Percentiles rank a stretch among this genome's conserved stretches.
Conservation (phyloP, 1,284 basidiomycete genomes). For the Fomitopsis betulina region DNA sequence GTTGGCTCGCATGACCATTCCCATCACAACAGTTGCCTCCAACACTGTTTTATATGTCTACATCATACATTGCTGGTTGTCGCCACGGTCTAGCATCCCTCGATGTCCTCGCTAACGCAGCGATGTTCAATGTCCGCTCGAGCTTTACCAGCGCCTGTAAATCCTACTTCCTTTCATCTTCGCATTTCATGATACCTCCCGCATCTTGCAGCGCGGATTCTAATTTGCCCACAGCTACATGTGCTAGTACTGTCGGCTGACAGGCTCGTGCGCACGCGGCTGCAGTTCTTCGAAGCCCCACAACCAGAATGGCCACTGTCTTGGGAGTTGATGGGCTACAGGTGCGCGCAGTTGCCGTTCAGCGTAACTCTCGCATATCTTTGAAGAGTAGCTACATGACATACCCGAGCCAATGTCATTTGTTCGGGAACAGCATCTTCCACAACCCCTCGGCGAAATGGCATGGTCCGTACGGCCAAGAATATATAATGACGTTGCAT, state of each 20-base stretch:
- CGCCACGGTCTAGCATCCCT: too few relatives aligned
- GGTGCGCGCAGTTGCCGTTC: not conserved
- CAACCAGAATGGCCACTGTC: not conserved
- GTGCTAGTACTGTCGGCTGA: not conserved
- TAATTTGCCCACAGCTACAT: not conserved
- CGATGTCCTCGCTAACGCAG: too few relatives aligned
- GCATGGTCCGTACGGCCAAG: not conserved
- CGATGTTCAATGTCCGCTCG: too few relatives aligned
- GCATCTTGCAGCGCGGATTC: not conserved
- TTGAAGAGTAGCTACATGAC: not conserved
- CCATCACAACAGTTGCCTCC: too few relatives aligned
- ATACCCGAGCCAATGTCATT: too few relatives aligned
- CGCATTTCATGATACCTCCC: not conserved
- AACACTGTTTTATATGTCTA: too few relatives aligned
- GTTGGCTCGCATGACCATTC: too few relatives aligned
- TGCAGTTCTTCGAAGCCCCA: not conserved
- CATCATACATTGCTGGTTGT: too few relatives aligned
- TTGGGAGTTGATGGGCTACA: not conserved
- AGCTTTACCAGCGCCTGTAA: not conserved
- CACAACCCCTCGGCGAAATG: not conserved
- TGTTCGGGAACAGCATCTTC: not conserved
- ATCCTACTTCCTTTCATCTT: not conserved
- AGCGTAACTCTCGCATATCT: not conserved
- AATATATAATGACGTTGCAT: not conserved
- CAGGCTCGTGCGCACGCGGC: not conserved